These are phyloP conservation scores for Phytophthora uliginosa DNA, from an alignment of 352 stramenopile species.

Conservation along the genomic window DNA sequence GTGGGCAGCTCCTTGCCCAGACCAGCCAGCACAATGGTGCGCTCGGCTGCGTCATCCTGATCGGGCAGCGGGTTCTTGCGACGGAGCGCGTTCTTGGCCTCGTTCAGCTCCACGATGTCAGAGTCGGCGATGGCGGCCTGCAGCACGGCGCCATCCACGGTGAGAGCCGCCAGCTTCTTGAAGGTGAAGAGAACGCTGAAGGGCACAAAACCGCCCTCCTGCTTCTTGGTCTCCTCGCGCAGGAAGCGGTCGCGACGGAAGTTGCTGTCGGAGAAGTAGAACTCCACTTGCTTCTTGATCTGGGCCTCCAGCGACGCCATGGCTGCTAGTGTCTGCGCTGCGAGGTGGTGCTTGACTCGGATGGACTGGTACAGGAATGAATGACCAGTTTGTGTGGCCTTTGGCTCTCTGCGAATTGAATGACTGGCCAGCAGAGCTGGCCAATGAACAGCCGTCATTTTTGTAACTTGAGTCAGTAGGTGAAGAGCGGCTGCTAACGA, in stretches of 20 bases:
- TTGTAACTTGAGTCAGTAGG: neutral
- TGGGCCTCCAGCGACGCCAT: constrained; percentile 76
- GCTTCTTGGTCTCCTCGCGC: constrained; percentile 86
- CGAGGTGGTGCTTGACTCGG: neutral
- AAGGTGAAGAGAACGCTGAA: constrained; percentile 92
- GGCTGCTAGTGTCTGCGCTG: neutral
- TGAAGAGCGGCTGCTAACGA: neutral
- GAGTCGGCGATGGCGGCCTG: constrained; percentile 76
- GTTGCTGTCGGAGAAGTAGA: constrained; percentile 95
- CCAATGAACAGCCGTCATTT: constrained; percentile 11
- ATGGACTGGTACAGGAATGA: constrained; percentile 27
- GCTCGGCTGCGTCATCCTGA: constrained; percentile 65
- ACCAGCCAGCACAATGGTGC: constrained; percentile 79
- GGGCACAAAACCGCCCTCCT: constrained; percentile 85
- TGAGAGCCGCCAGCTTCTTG: constrained; percentile 92
- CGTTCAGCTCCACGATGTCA: constrained; percentile 85
- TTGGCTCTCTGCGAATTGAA: constrained; percentile 15
- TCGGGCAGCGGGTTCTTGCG: constrained; percentile 78
- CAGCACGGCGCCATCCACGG: constrained; percentile 76
- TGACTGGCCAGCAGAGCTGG: constrained; percentile 38
- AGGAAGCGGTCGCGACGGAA: constrained; percentile 94
- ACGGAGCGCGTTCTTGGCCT: constrained; percentile 78
- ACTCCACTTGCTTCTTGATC: constrained; percentile 94
- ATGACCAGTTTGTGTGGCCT: constrained; percentile 5
- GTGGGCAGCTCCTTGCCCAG: constrained; percentile 70